phyloP scores from a whole-genome alignment of 768 basidiomycete species.

The Rubroboletus pulcherrimus region DNA sequence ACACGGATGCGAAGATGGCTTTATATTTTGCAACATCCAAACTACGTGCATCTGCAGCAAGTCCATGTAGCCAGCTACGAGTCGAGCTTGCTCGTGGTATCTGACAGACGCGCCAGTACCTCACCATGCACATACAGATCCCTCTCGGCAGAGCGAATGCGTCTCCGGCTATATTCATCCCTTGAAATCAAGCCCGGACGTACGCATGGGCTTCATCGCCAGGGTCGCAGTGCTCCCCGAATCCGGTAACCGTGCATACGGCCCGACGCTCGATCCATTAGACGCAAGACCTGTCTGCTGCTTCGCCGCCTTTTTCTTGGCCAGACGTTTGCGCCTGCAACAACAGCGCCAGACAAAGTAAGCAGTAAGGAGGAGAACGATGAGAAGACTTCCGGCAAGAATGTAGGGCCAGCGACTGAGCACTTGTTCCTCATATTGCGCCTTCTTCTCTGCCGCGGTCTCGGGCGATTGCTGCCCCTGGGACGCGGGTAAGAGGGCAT shows the following conservation, averaged over 20 bases:
- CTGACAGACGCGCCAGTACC: constrained; percentile 3
- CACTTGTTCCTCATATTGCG: constrained; percentile 56
- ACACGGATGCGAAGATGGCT: not conserved
- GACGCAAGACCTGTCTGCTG: constrained; percentile 11
- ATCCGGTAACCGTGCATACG: constrained; percentile 25
- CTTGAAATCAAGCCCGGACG: constrained; percentile 18
- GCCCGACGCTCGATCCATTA: constrained; percentile 1
- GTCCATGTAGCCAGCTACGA: constrained; percentile 34
- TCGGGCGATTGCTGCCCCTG: constrained; percentile 63
- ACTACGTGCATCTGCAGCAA: constrained; percentile 11
- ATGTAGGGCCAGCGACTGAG: constrained; percentile 76
- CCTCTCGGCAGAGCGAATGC: constrained; percentile 3
- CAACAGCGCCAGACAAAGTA: constrained; percentile 62
- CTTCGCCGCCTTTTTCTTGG: constrained; percentile 20
- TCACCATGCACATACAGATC: not conserved
- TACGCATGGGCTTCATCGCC: constrained; percentile 28
- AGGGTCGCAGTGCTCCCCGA: constrained; percentile 29
- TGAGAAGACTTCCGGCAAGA: constrained; percentile 53
- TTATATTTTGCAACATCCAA: constrained; percentile 5
- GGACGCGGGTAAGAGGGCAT: constrained; percentile 55
- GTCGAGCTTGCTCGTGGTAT: constrained; percentile 17
- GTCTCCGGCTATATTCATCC: constrained; percentile 14
- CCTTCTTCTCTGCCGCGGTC: constrained; percentile 61
- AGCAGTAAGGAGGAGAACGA: constrained; percentile 44
- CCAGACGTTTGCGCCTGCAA: constrained; percentile 38